Evolutionary conservation across 768 basidiomycete genomes (phyloP), one percentile per base, ranked within the genome.

Genomic region (Butyriboletus loyo): DNA sequence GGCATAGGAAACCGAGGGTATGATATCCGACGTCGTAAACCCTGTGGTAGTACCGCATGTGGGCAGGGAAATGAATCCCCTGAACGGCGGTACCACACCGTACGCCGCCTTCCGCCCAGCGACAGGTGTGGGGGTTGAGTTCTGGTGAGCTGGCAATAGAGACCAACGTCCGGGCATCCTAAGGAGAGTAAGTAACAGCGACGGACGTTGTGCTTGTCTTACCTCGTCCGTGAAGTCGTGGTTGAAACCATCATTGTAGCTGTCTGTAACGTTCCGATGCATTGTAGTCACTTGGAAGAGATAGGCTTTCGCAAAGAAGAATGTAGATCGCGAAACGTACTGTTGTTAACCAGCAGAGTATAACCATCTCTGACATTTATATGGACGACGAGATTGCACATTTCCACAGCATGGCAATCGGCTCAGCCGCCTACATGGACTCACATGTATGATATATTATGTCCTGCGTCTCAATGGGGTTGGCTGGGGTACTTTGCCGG

Each of bases 161-260:
- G 13, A 67, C 46, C 47, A 67, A 35, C 51, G 40, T 67, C 46
- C 48, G 50, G 19, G 58, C 60, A 7, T 67, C 66, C 66, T 67
- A 28, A 22, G 41, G 22, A 58, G 45, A 44, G 43, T 59, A 15
- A 59, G 55, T 52, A 43, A 41, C 14, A 30, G 42, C 3, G 46
- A 53, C 7, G 28, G 17, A 10, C 5, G 15, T 25, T 15, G 9
- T n/a, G 40, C 35, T 42, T 27, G 25, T 21, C 48, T 45, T 46
- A 66, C 66, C 58, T 68, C 64, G 40, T 67, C 66, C 0, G 66
- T 68, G 44, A 67, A 67, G 41, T 66, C 49, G 17, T 64, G 66
- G 35, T 68, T 68, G 50, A 44, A 67, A 25, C 64, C 67, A 39
- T 58, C 67, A 19, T 55, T 37, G 31, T 52, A 43, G 53, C 5